Percentiles rank a stretch among this genome's conserved stretches.
Conservation (phyloP, 2,329 filamentous ascomycete species). For the Ophiosphaerella herpotricha region DNA sequence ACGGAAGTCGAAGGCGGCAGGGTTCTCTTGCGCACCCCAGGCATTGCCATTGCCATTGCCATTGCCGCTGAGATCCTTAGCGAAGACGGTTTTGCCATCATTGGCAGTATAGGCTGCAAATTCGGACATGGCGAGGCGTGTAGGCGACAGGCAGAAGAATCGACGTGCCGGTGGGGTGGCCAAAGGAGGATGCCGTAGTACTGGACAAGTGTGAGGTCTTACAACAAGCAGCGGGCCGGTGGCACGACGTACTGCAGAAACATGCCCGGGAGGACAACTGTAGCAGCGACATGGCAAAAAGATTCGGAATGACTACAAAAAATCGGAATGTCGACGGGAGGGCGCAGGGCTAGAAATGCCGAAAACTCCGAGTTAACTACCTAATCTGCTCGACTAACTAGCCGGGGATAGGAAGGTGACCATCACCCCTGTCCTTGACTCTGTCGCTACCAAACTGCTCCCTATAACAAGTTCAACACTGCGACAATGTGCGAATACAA, state of each 20-base stretch:
- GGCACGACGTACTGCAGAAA: constrained; percentile 37
- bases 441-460: too few relatives aligned
- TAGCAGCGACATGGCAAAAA: constrained; percentile 30
- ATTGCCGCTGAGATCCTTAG: constrained; percentile 10
- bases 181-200: constrained; percentile 8
- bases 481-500: not conserved
- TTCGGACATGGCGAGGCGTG: constrained; percentile 35
- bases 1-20: constrained; percentile 61
- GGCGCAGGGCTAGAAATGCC: not conserved
- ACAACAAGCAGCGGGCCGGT: constrained; percentile 27
- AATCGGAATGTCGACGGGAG: too few relatives aligned
- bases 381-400: constrained; percentile 4
- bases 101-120: constrained; percentile 38
- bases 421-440: not conserved
- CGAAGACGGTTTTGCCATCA: constrained; percentile 17
- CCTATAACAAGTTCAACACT: too few relatives aligned
- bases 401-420: constrained; percentile 2
- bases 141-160: constrained; percentile 18
- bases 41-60: constrained; percentile 33
- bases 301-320: not conserved
- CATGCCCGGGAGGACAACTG: constrained; percentile 20
- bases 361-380: constrained; percentile 17
- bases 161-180: constrained; percentile 9
- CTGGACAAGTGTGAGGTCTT: constrained; percentile 36
- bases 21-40: constrained; percentile 51